A percentile compares a stretch with the other conserved stretches of the same genome.
These are phyloP conservation scores for Ophiosphaerella herpotricha DNA, from an alignment of 2,329 filamentous ascomycete genomes.

Conservation along the genomic window DNA sequence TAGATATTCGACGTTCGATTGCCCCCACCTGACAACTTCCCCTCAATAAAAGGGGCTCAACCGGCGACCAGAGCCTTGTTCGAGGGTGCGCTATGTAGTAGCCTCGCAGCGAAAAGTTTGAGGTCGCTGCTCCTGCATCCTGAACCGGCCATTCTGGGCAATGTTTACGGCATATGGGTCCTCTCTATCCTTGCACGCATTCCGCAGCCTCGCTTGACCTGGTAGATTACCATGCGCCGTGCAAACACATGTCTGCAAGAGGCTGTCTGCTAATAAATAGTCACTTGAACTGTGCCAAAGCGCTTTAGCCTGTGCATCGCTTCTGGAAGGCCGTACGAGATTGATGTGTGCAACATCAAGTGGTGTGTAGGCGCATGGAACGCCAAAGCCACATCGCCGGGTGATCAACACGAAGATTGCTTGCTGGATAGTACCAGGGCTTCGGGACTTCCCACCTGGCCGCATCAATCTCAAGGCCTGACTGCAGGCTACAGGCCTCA, in stretches of 20 bases:
- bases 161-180: too few species aligned
- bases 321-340: constrained; percentile 35
- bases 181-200: too few species aligned
- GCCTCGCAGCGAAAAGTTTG: background rate
- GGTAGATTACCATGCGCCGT: background rate
- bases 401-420: constrained; percentile 33
- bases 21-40: constrained; percentile 11
- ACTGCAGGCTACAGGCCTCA: background rate
- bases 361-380: constrained; percentile 25
- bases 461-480: background rate
- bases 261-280: constrained; percentile 1
- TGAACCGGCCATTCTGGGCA: constrained; percentile 1
- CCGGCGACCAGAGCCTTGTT: constrained; percentile 14
- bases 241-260: constrained; percentile 1
- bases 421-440: background rate
- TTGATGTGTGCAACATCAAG: constrained; percentile 17
- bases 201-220: too few species aligned
- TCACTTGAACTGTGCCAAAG: constrained; percentile 2
- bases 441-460: background rate
- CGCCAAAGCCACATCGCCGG: constrained; percentile 42
- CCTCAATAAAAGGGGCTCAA: constrained; percentile 10
- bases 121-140: background rate
- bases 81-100: constrained; percentile 20
- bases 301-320: constrained; percentile 9
- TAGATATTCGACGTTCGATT: constrained; percentile 1